A percentile compares a stretch with the other conserved stretches of the same genome.
phyloP scores from a whole-genome alignment of 139 green algal species.

The Prasinococcaceae sp. region DNA sequence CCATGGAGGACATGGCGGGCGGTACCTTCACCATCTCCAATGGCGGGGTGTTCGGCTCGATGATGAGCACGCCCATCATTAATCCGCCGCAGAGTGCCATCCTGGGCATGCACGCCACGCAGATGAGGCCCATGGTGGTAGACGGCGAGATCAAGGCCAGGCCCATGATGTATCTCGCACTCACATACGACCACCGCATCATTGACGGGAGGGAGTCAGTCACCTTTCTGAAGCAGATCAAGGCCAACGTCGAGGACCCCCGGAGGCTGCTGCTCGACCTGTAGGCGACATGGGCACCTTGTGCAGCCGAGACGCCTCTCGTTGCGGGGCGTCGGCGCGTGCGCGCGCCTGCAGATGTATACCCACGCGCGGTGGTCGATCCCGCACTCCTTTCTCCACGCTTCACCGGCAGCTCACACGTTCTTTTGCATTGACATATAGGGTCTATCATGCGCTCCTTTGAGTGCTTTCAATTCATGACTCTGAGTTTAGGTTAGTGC shows the following conservation, averaged over 20 bases:
- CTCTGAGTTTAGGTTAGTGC: too few species aligned
- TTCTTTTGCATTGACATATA: too few species aligned
- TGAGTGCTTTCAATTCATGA: too few species aligned
- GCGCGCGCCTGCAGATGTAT: too few species aligned
- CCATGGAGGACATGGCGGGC: slow-evolving; percentile 96
- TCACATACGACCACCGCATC: slow-evolving; percentile 98
- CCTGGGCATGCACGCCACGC: slow-evolving; percentile 93
- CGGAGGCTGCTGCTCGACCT: slow-evolving; percentile 79
- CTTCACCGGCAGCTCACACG: too few species aligned
- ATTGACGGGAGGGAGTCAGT: slow-evolving; percentile 93
- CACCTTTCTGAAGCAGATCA: slow-evolving; percentile 93
- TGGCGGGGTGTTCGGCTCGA: slow-evolving; percentile 87
- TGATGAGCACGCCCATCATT: slow-evolving; percentile 97
- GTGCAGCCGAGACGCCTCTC: too few species aligned
- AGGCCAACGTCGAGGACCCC: slow-evolving; percentile 95
- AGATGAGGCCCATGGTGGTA: slow-evolving; percentile 65
- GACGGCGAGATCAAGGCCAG: slow-evolving; percentile 62
- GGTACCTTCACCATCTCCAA: slow-evolving; percentile 99
- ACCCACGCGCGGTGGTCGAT: too few species aligned
- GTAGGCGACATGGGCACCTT: too few species aligned
- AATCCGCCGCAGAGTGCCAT: slow-evolving; percentile 87
- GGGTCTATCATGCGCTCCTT: too few species aligned
- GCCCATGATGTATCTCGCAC: slow-evolving; percentile 97
- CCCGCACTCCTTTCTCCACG: too few species aligned
- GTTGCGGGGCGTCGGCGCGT: too few species aligned